Percentiles rank a stretch among this genome's conserved stretches.
These are phyloP conservation scores for Cyclotella choctawhatcheeana DNA, from an alignment of 108 stramenopile genomes.

Conservation along the genomic window DNA sequence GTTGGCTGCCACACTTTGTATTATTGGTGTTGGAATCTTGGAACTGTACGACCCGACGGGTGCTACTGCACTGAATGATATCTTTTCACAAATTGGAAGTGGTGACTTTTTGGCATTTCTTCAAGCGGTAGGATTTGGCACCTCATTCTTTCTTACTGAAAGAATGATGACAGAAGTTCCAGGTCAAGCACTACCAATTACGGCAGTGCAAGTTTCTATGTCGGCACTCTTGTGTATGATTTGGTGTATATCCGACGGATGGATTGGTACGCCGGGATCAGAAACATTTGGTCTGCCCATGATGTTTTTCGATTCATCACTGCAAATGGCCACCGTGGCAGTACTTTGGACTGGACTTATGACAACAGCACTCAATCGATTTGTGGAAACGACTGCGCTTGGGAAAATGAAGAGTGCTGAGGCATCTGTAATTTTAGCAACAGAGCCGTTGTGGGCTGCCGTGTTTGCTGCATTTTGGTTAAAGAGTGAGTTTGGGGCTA, in stretches of 20 bases:
- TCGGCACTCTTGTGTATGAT: constrained; percentile 41
- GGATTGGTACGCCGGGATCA: constrained; percentile 43
- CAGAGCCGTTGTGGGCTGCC: constrained; percentile 61
- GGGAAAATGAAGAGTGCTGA: constrained; percentile 43
- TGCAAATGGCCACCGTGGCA: constrained; percentile 39
- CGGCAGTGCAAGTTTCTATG: constrained; percentile 39
- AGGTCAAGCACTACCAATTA: constrained; percentile 48
- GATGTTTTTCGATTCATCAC: constrained; percentile 34
- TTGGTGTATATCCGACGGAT: constrained; percentile 46
- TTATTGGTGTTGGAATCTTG: constrained; percentile 50
- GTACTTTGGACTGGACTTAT: constrained; percentile 52
- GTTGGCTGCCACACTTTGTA: constrained; percentile 44
- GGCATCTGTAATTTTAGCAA: constrained; percentile 55
- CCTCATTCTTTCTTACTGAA: constrained; percentile 47
- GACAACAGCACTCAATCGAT: constrained; percentile 47
- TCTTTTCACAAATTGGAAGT: constrained; percentile 19
- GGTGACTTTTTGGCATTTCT: constrained; percentile 48
- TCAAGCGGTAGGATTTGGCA: constrained; percentile 58
- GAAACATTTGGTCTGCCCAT: constrained; percentile 34
- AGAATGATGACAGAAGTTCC: constrained; percentile 55
- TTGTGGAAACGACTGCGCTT: constrained; percentile 50
- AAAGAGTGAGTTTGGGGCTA: constrained; percentile 35
- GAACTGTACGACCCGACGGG: constrained; percentile 39
- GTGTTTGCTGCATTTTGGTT: constrained; percentile 43
- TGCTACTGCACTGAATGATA: not conserved